Conservation (phyloP, 2,329 filamentous ascomycete species). For the Fusarium acutatum region DNA sequence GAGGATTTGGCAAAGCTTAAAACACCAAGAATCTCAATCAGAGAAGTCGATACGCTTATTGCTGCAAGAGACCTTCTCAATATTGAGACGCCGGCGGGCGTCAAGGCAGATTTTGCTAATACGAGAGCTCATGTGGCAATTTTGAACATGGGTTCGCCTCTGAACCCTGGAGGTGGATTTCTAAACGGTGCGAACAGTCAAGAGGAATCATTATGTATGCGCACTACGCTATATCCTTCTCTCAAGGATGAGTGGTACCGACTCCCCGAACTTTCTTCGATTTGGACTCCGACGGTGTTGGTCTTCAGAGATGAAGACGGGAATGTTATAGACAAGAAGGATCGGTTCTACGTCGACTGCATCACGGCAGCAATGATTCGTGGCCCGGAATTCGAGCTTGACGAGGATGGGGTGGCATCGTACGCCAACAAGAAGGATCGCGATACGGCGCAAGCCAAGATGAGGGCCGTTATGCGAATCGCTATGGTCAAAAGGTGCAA, state of each 20-base stretch:
- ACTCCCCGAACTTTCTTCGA: conserved; percentile 63
- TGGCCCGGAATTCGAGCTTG: conserved; percentile 61
- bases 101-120: conserved; percentile 12
- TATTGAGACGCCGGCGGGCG: background rate
- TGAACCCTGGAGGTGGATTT: conserved; percentile 68
- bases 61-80: conserved; percentile 51
- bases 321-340: conserved; percentile 52
- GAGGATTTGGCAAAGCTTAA: background rate
- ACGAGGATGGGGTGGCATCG: conserved; percentile 40
- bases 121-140: conserved; percentile 55
- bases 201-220: conserved; percentile 69
- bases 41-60: conserved; percentile 61
- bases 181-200: conserved; percentile 67
- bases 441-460: conserved; percentile 62
- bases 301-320: conserved; percentile 58
- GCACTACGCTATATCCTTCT: conserved; percentile 67
- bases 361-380: conserved; percentile 66
- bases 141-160: conserved; percentile 71
- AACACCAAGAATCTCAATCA: conserved; percentile 53
- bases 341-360: conserved; percentile 67
- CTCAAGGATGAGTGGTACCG: conserved; percentile 67
- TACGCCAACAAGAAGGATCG: conserved; percentile 59
- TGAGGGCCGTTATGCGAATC: conserved; percentile 65
- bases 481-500: conserved; percentile 54
- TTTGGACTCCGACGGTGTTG: conserved; percentile 67